Conservation (phyloP, 2,329 filamentous ascomycete species). For the Delphinella strobiligena region DNA sequence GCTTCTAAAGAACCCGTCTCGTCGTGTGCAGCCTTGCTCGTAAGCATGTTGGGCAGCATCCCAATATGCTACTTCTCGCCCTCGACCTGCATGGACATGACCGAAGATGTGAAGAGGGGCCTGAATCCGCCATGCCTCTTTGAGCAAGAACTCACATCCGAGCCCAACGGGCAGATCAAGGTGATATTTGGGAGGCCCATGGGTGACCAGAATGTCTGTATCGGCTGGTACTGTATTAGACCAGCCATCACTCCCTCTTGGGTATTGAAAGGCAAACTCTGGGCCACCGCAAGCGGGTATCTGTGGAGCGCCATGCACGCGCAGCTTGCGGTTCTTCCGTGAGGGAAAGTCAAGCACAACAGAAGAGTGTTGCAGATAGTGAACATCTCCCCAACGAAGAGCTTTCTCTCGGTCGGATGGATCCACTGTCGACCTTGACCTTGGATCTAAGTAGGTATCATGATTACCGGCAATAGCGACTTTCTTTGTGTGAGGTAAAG, state of each 20-base stretch:
- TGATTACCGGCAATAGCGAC: slow-evolving; percentile 81
- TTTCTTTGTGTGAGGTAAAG: slow-evolving; percentile 66
- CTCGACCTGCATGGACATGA: slow-evolving; percentile 68
- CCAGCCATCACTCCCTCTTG: slow-evolving; percentile 56
- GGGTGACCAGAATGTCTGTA: slow-evolving; percentile 70
- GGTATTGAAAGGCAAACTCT: slow-evolving; percentile 70
- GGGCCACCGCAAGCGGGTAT: slow-evolving; percentile 63
- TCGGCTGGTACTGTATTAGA: slow-evolving; percentile 55
- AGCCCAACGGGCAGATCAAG: slow-evolving; percentile 54
- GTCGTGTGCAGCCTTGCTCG: slow-evolving; percentile 46
- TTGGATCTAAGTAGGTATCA: slow-evolving; percentile 70
- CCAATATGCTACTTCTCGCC: slow-evolving; percentile 58
- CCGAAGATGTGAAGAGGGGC: slow-evolving; percentile 74
- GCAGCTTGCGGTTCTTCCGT: slow-evolving; percentile 44
- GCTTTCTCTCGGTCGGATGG: slow-evolving; percentile 30
- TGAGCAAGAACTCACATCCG: slow-evolving; percentile 41
- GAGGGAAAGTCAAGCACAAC: slow-evolving; percentile 49
- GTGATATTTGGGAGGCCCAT: slow-evolving; percentile 66
- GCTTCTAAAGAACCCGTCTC: slow-evolving; percentile 25
- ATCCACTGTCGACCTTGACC: slow-evolving; percentile 41
- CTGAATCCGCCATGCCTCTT: slow-evolving; percentile 61
- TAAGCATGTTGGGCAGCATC: slow-evolving; percentile 61
- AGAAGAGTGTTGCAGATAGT: slow-evolving; percentile 63
- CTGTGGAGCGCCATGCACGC: slow-evolving; percentile 70
- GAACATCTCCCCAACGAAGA: slow-evolving; percentile 55